Percentiles rank a stretch among this genome's conserved stretches.
Evolutionary conservation across 345 rosid genomes (phyloP).

Genomic region (Populus nigra): DNA sequence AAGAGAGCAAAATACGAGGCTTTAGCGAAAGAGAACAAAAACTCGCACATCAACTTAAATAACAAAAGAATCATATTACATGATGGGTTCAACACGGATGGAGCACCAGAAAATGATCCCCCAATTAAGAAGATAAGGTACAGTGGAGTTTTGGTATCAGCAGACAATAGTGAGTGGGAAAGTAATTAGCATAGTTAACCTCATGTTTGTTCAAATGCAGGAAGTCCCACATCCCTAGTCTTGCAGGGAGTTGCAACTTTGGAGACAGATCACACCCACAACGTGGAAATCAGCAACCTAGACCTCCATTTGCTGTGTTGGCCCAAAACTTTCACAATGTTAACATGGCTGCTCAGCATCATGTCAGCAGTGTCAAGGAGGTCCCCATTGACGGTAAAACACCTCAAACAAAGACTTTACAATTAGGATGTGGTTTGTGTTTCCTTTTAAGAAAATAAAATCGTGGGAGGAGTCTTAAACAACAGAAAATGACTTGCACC

Average conservation of each 20-base stretch:
- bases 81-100: constrained; percentile 39
- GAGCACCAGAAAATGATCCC: constrained; percentile 37
- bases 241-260: constrained; percentile 37
- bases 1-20: constrained; percentile 96
- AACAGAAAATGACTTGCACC: neutral
- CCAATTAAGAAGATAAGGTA: constrained; percentile 64
- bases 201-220: constrained; percentile 36
- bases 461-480: no score
- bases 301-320: constrained; percentile 63
- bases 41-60: constrained; percentile 50
- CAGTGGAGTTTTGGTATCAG: constrained; percentile 3
- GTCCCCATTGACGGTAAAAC: constrained; percentile 43
- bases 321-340: constrained; percentile 45
- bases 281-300: constrained; percentile 45
- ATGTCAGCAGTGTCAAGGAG: constrained; percentile 34
- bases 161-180: neutral
- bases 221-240: constrained; percentile 61
- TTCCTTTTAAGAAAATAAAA: neutral
- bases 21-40: constrained; percentile 69
- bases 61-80: constrained; percentile 64
- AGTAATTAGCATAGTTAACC: neutral
- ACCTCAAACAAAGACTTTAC: neutral
- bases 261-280: constrained; percentile 53
- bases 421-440: neutral
- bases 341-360: constrained; percentile 30